Conservation (phyloP, 768 basidiomycete genomes). For the Infundibulicybe gibba region DNA sequence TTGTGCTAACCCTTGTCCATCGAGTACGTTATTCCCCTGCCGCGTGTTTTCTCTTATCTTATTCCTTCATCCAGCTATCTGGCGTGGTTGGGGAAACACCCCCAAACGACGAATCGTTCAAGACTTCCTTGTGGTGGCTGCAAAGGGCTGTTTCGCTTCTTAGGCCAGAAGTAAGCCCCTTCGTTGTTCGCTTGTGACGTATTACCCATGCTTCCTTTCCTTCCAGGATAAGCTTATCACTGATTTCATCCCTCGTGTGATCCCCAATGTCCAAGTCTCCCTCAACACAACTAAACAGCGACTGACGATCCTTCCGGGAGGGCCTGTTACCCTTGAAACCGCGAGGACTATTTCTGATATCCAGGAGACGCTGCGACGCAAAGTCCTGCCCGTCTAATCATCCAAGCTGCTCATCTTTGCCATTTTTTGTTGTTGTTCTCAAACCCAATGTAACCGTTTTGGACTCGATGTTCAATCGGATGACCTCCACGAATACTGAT, state of each 20-base stretch:
- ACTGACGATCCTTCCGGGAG: constrained; percentile 72
- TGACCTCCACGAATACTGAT: no score
- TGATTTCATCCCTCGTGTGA: constrained; percentile 76
- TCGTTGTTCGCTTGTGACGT: background rate
- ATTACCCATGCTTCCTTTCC: background rate
- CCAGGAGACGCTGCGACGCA: constrained; percentile 64
- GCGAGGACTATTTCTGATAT: constrained; percentile 70
- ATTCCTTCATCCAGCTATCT: constrained; percentile 49
- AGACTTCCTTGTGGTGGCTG: constrained; percentile 83
- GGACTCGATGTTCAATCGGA: background rate
- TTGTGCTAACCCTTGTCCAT: constrained; percentile 79
- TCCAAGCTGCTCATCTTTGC: background rate
- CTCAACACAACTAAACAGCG: constrained; percentile 80
- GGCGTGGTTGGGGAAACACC: constrained; percentile 71
- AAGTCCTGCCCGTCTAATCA: constrained; percentile 22
- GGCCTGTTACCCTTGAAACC: constrained; percentile 62
- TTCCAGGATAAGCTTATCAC: constrained; percentile 74
- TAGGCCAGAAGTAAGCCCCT: constrained; percentile 59
- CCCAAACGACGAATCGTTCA: constrained; percentile 78
- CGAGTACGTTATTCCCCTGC: constrained; percentile 46
- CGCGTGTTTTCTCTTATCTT: constrained; percentile 1
- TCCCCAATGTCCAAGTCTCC: constrained; percentile 75
- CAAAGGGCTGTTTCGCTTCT: constrained; percentile 70
- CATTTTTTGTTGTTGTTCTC: background rate
- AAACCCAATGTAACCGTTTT: background rate